A percentile compares a stretch with the other conserved stretches of the same genome.
Evolutionary conservation across 2,329 filamentous ascomycete genomes (phyloP).

Genomic region (Thermomyces lanuginosus): DNA sequence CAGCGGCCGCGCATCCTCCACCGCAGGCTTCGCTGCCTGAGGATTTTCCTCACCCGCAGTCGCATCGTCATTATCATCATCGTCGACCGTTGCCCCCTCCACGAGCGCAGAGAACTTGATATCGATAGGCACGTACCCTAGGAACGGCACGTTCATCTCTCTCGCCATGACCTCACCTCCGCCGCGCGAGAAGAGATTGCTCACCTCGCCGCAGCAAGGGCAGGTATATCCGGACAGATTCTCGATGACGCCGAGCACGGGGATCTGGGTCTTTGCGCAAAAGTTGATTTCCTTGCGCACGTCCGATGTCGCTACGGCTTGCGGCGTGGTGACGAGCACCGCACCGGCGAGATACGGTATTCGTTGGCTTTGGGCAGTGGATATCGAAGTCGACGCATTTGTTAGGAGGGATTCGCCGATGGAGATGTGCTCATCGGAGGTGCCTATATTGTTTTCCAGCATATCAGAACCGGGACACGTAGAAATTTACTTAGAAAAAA

Average conservation of each 20-base stretch:
- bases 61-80: slow-evolving; percentile 5
- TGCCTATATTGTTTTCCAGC: neutral
- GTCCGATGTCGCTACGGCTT: slow-evolving; percentile 83
- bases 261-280: slow-evolving; percentile 65
- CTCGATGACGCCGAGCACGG: slow-evolving; percentile 76
- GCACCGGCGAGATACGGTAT: slow-evolving; percentile 61
- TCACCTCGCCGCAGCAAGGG: slow-evolving; percentile 61
- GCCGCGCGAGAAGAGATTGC: slow-evolving; percentile 81
- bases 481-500: neutral
- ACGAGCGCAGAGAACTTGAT: slow-evolving; percentile 78
- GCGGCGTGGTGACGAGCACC: slow-evolving; percentile 88
- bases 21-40: slow-evolving; percentile 5
- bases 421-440: slow-evolving; percentile 87
- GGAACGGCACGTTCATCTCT: slow-evolving; percentile 68
- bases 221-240: slow-evolving; percentile 57
- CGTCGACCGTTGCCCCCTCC: slow-evolving; percentile 37
- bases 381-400: slow-evolving; percentile 17
- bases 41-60: slow-evolving; percentile 4
- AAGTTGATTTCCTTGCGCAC: slow-evolving; percentile 93
- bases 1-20: slow-evolving; percentile 17
- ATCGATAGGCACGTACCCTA: slow-evolving; percentile 82
- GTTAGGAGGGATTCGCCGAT: slow-evolving; percentile 68
- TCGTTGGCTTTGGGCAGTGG: slow-evolving; percentile 7
- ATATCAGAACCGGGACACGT: no score
- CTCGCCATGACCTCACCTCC: slow-evolving; percentile 78